Conservation (phyloP, 352 stramenopile species). For the Globisporangium barbulae region DNA sequence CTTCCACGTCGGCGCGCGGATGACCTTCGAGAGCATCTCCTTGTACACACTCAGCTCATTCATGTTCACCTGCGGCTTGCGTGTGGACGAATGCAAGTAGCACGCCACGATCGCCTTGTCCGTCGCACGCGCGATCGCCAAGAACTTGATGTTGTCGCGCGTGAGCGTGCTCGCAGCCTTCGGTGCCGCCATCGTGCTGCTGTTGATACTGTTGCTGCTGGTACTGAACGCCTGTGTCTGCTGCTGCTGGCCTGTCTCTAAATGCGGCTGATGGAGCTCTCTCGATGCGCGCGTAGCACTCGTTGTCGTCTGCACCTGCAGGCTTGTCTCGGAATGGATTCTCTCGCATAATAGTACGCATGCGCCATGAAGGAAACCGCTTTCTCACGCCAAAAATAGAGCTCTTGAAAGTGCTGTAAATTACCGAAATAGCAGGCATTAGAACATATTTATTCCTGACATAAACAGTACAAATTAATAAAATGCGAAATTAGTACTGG, state of each 20-base stretch:
- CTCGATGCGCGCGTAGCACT: neutral
- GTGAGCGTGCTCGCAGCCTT: slow-evolving; percentile 43
- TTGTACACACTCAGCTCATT: slow-evolving; percentile 63
- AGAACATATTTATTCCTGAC: neutral
- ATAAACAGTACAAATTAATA: neutral
- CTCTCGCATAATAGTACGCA: neutral
- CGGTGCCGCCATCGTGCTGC: slow-evolving; percentile 14
- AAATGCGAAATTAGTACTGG: too few species aligned
- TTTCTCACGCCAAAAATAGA: neutral
- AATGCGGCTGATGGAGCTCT: neutral
- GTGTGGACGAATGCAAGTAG: slow-evolving; percentile 62
- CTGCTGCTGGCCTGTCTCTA: slow-evolving; percentile 9
- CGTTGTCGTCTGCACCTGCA: neutral
- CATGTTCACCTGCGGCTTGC: slow-evolving; percentile 45
- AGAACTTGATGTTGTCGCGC: slow-evolving; percentile 82
- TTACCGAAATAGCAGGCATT: neutral
- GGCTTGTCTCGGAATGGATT: slow-evolving; percentile 3
- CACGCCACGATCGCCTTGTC: slow-evolving; percentile 81
- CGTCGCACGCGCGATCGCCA: slow-evolving; percentile 72
- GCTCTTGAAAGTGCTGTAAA: neutral
- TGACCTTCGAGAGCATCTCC: slow-evolving; percentile 82
- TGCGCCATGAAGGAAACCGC: slow-evolving; percentile 4
- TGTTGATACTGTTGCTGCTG: slow-evolving; percentile 14
- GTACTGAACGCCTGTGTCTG: neutral
- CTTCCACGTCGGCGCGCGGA: slow-evolving; percentile 83